Base-by-base conservation (phyloP, 441 rosid species). In the Corymbia calophylla region DNA sequence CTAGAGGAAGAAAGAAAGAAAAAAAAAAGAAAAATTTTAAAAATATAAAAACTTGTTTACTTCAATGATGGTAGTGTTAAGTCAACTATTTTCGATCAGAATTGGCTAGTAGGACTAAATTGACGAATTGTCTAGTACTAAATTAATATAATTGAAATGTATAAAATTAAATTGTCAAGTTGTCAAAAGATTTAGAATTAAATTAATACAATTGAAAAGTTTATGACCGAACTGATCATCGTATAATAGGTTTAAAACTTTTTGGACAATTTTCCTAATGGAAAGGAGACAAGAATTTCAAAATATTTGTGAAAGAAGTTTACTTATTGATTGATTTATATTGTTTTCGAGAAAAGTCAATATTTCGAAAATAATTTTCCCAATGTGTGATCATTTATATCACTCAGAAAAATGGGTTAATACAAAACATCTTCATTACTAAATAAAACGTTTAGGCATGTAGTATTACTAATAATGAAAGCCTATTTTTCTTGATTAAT, bases 41-140 rank as follows among this genome's bases (percentile, higher is more conserved):
- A 53, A 53, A 53, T 5, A 13, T 53, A 5, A 53, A 53, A 53
- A 53, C 18, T 53, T 53, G 54, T 53, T 0, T 53, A 3, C 18
- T 13, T 53, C 16, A 53, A 53, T 17, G 7, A 2, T 53, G 7
- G 6, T 10, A 23, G 23, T 58, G n/a, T 3, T 13, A 58, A 1
- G 62, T 23, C 0, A 23, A 1, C 29, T 23, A 56, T 25, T 25
- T 25, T 4, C 3, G 3, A 58, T 58, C 6, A 23, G 25, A 58
- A 58, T 58, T 25, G 64, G 62, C 62, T 23, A 56, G 62, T 56
- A 21, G 23, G 23, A 25, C 25, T 58, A 58, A 58, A 58, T 58
- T 58, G 21, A 58, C 1, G 3, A 58, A 58, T 25, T 48, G 0
- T 48, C 11, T 48, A 8, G 11, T 12, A 58, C 6, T 58, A 58